Evolutionary conservation across 2,329 filamentous ascomycete species (phyloP), one percentile per base, ranked within the genome.

Genomic region (Hymenoscyphus infarciens): DNA sequence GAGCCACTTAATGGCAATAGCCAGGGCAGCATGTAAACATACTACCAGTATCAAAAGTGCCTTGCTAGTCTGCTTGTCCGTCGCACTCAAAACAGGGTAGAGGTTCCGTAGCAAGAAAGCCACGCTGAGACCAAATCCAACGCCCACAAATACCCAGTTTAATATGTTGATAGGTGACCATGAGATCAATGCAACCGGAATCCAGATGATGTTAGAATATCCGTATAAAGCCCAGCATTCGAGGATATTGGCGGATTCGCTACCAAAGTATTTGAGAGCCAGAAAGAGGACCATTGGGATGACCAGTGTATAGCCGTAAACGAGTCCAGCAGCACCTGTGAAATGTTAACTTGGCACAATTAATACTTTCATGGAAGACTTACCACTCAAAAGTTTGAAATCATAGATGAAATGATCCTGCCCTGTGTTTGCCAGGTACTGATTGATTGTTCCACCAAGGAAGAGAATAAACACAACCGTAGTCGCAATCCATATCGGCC

Each of bases 401-500:
- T 98, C 92, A 77, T 98, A 98, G 56, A 88, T 87, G 75, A 97
- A 97, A 63, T 90, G 87, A 25, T 85, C 79, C 60, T 85, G 83
- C n/a, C 80, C 81, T 53, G 84, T 84, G 27, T 83, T 83, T 29
- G 90, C 86, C 57, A 97, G 79, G 76, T 96, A 98, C 77, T 95
- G 89, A 74, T 89, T 96, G 68, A 99, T 97, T 0, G 95, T 98
- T 13, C 95, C 95, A 0, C 94, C 95, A 54, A 99, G 76, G 78
- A 99, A 99, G 35, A 99, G 79, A 64, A 99, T 98, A 67, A 99
- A 84, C 13, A 99, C 89, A 10, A 99, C 95, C 0, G 95, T 98
- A 0, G 95, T 98, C 10, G 95, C 95, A 78, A 99, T 98, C 95
- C 95, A 99, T 74, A 98, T 92, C 1, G 95, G 95, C 0, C 94